Percentiles rank a stretch among this genome's conserved stretches.
Evolutionary conservation across 2,329 filamentous ascomycete species (phyloP).

Genomic region (Escovopsis weberi): DNA sequence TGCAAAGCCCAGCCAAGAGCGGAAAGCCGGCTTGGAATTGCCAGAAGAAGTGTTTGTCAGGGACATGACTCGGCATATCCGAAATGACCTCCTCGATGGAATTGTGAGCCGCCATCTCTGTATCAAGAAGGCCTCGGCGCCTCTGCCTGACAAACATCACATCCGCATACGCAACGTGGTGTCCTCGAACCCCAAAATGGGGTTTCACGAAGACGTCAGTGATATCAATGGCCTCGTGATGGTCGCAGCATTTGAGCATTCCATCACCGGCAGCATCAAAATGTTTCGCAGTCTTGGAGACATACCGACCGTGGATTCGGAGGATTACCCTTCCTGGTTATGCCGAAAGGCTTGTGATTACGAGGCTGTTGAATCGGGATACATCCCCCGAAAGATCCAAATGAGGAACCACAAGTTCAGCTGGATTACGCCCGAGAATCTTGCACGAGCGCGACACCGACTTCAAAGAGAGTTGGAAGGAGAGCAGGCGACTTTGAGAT

Average conservation of each 20-base stretch:
- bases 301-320: neutral
- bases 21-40: constrained; percentile 5
- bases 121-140: constrained; percentile 5
- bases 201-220: constrained; percentile 13
- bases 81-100: constrained; percentile 10
- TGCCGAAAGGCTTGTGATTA: constrained; percentile 13
- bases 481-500: neutral
- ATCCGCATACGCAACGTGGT: constrained; percentile 5
- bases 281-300: no score
- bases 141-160: neutral
- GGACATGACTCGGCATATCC: constrained; percentile 12
- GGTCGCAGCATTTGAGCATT: constrained; percentile 13
- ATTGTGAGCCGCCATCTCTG: constrained; percentile 8
- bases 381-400: constrained; percentile 12
- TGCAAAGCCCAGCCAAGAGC: neutral
- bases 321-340: constrained; percentile 10
- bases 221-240: constrained; percentile 16
- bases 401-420: constrained; percentile 14
- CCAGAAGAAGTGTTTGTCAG: constrained; percentile 5
- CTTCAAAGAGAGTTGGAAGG: neutral
- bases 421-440: constrained; percentile 12
- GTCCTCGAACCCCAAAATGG: constrained; percentile 4
- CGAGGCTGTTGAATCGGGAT: constrained; percentile 11
- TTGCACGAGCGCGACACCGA: constrained; percentile 10
- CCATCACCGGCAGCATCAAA: constrained; percentile 5